Percentiles rank a stretch among this genome's conserved stretches.
phyloP scores from a whole-genome alignment of 306 rosid species.

The Prunus mira region DNA sequence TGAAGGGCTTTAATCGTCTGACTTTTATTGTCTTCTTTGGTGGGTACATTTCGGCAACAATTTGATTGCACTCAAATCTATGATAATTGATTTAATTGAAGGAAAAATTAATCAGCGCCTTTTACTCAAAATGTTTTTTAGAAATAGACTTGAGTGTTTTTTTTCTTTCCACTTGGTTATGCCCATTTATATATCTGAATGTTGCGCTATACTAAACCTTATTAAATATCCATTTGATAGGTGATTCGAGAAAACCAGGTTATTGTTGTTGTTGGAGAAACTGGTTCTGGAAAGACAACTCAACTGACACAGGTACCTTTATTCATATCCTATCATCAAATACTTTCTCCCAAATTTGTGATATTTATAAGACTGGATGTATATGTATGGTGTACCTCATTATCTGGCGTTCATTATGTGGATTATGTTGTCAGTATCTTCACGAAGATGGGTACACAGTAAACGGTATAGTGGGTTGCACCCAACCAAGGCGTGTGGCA shows the following conservation, averaged over 20 bases:
- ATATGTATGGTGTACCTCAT: conserved; percentile 2
- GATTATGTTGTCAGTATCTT: conserved; percentile 65
- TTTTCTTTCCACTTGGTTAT: neutral
- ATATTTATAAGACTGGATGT: neutral
- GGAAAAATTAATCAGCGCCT: neutral
- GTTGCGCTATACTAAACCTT: conserved; percentile 15
- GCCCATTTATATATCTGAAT: neutral
- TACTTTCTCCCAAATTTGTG: neutral
- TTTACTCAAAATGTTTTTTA: neutral
- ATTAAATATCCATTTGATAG: conserved; percentile 39
- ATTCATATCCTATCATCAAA: conserved; percentile 5
- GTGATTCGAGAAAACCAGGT: conserved; percentile 93
- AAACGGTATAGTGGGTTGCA: conserved; percentile 83
- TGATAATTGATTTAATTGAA: neutral
- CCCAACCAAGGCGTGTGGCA: conserved; percentile 99
- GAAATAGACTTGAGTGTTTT: neutral
- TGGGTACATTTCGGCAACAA: neutral
- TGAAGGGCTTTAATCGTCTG: neutral
- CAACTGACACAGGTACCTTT: conserved; percentile 85
- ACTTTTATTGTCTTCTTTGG: neutral
- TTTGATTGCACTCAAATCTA: neutral
- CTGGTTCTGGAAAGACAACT: conserved; percentile 99
- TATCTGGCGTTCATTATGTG: conserved; percentile 22
- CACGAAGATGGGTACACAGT: conserved; percentile 86
- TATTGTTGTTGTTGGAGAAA: conserved; percentile 94